Conservation (phyloP, 768 basidiomycete species). For the Dictyophora rubrovolvata region DNA sequence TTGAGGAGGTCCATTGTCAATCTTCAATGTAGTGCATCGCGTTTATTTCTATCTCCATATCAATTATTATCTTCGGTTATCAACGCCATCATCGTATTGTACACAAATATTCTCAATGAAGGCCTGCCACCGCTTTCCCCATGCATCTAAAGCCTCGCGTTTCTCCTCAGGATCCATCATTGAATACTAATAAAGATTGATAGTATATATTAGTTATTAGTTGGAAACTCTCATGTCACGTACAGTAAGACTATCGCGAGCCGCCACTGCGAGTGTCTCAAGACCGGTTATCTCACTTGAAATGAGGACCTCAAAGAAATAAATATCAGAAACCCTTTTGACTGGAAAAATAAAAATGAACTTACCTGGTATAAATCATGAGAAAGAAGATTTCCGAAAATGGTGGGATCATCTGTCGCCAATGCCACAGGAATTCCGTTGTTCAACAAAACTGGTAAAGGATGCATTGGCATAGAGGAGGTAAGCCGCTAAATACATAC, state of each 20-base stretch:
- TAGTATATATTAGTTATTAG: background rate
- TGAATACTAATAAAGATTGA: conserved; percentile 33
- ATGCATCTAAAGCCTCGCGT: conserved; percentile 26
- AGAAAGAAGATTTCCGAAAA: conserved; percentile 69
- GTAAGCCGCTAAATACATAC: conserved; percentile 46
- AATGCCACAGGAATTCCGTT: conserved; percentile 64
- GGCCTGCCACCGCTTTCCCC: conserved; percentile 39
- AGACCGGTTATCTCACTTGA: conserved; percentile 59
- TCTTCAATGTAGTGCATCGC: too few species aligned
- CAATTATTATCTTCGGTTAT: too few species aligned
- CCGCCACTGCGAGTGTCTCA: conserved; percentile 49
- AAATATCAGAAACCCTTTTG: background rate
- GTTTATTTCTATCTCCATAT: too few species aligned
- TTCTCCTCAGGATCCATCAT: conserved; percentile 41
- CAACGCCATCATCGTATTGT: background rate
- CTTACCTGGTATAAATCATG: conserved; percentile 70
- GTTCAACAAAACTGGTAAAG: conserved; percentile 60
- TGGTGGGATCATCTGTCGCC: conserved; percentile 65
- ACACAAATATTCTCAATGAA: conserved; percentile 30
- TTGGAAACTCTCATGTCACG: background rate
- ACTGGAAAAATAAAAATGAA: background rate
- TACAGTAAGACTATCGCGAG: conserved; percentile 57
- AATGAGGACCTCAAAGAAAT: conserved; percentile 26
- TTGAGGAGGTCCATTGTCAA: too few species aligned
- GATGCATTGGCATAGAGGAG: conserved; percentile 73